Conservation (phyloP, 495 filamentous ascomycete genomes). For the Aspergillus hancockii region DNA sequence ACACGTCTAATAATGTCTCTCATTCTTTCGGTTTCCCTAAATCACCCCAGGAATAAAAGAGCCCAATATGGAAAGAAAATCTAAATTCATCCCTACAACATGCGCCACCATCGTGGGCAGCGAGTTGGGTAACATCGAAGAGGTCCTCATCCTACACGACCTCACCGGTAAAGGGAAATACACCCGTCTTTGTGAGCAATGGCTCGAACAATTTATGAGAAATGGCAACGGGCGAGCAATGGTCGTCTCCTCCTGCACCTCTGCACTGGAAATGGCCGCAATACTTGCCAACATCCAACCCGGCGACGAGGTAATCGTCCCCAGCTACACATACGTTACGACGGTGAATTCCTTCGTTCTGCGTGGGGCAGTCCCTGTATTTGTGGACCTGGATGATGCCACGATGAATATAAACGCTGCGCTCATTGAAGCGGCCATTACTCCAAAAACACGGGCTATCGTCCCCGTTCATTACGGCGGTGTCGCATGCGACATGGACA, state of each 20-base stretch:
- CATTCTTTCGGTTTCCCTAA: not conserved
- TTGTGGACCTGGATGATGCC: slow-evolving; percentile 14
- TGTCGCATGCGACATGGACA: slow-evolving; percentile 26
- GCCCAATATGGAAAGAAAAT: slow-evolving; percentile 1
- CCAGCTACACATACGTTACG: slow-evolving; percentile 26
- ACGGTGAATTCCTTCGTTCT: slow-evolving; percentile 23
- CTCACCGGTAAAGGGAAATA: slow-evolving; percentile 20
- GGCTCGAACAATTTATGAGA: slow-evolving; percentile 19
- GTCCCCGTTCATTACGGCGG: slow-evolving; percentile 26
- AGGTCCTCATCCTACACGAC: slow-evolving; percentile 3
- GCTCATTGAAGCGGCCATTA: slow-evolving; percentile 21
- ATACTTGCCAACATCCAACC: slow-evolving; percentile 18
- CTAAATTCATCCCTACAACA: slow-evolving; percentile 10
- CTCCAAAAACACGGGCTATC: slow-evolving; percentile 21
- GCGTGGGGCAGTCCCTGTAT: slow-evolving; percentile 19
- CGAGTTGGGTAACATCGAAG: slow-evolving; percentile 17
- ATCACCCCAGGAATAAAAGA: not conserved
- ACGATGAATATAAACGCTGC: slow-evolving; percentile 21
- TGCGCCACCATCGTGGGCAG: slow-evolving; percentile 14
- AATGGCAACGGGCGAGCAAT: slow-evolving; percentile 12
- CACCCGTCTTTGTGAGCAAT: slow-evolving; percentile 20
- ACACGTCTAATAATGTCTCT: not conserved
- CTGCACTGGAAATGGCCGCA: slow-evolving; percentile 20
- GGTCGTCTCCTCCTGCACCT: slow-evolving; percentile 22
- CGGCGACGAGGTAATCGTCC: slow-evolving; percentile 25